These are phyloP conservation scores for Trichophyton mentagrophytes DNA, from an alignment of 2,329 filamentous ascomycete genomes.

Conservation along the genomic window DNA sequence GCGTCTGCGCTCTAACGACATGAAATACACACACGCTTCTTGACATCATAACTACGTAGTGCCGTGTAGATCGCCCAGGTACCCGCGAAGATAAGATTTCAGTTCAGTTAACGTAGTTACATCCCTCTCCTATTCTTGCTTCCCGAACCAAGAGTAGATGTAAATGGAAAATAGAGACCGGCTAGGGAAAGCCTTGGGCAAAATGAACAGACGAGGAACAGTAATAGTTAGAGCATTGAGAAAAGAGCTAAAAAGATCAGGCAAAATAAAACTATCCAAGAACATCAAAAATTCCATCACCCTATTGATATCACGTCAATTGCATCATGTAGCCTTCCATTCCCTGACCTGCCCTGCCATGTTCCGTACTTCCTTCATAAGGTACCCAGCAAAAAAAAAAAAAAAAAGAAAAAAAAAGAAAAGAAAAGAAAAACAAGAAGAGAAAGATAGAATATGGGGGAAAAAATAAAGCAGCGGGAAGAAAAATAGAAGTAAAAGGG, in stretches of 20 bases:
- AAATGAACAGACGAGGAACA: neutral
- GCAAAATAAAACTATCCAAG: neutral
- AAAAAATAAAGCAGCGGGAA: neutral
- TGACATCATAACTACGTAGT: neutral
- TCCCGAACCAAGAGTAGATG: neutral
- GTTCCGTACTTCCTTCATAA: slow-evolving; percentile 2
- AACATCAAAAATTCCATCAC: slow-evolving; percentile 3
- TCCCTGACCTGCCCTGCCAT: slow-evolving; percentile 1
- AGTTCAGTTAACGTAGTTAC: neutral
- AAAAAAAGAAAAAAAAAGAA: neutral
- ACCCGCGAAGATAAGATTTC: neutral
- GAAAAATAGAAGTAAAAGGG: slow-evolving; percentile 9
- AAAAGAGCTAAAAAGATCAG: slow-evolving; percentile 1
- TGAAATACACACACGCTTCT: neutral
- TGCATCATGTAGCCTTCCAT: slow-evolving; percentile 3
- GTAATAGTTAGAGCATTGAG: neutral
- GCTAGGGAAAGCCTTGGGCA: neutral
- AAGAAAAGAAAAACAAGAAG: slow-evolving; percentile 4
- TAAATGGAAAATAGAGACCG: neutral
- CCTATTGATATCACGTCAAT: slow-evolving; percentile 4
- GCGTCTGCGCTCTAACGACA: neutral
- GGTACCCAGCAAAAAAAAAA: slow-evolving; percentile 2
- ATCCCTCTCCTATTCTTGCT: neutral
- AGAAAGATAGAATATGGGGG: neutral
- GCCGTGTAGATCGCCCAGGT: neutral